These are phyloP conservation scores for Diaporthe eres DNA, from an alignment of 2,329 filamentous ascomycete species.

Conservation along the genomic window DNA sequence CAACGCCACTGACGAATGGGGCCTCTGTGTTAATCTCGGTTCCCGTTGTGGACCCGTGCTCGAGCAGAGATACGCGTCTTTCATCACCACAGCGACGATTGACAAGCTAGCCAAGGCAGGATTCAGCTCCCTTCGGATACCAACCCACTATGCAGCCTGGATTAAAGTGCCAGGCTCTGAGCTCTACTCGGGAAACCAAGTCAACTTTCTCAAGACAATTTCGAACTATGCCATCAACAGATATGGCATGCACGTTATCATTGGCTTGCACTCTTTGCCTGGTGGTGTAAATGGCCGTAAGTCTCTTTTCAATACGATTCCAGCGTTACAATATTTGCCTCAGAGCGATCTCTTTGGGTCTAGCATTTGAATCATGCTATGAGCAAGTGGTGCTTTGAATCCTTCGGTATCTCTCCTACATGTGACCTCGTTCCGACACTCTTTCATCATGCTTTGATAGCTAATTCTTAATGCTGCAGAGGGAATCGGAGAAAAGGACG, in stretches of 20 bases:
- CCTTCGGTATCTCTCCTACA: neutral
- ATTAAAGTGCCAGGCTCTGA: neutral
- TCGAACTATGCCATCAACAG: neutral
- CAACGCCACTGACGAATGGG: neutral
- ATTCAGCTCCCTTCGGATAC: neutral
- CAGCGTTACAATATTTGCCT: neutral
- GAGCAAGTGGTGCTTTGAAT: neutral
- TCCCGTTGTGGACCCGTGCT: neutral
- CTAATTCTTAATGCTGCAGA: neutral
- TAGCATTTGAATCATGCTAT: neutral
- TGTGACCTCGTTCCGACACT: fast-evolving
- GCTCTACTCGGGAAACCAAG: constrained; percentile 8
- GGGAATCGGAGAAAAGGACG: neutral
- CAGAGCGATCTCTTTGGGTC: neutral
- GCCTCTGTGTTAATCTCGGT: neutral
- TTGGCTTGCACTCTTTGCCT: neutral
- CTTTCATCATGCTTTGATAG: neutral
- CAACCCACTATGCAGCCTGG: constrained; percentile 9
- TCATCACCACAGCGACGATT: neutral
- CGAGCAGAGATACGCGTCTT: constrained; percentile 7
- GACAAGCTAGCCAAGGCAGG: constrained; percentile 2
- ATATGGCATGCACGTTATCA: neutral
- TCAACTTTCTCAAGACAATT: neutral
- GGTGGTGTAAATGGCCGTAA: constrained; percentile 3
- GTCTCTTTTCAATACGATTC: neutral